Conservation (phyloP, 257 asterid species). For the Echium plantagineum region DNA sequence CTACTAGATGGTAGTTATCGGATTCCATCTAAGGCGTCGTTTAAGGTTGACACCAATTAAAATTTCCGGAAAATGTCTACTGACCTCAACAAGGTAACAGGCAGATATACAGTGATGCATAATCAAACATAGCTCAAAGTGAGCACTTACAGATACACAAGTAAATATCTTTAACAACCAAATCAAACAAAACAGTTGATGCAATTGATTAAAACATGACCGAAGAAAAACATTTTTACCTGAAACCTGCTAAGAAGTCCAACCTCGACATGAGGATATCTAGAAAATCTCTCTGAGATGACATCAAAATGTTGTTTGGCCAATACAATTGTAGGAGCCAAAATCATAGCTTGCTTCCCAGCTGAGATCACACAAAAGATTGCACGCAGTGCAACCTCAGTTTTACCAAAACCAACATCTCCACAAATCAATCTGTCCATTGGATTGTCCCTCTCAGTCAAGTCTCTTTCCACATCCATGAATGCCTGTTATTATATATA, state of each 20-base stretch:
- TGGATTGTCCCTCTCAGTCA: conserved; percentile 82
- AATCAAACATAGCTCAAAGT: too few relatives aligned
- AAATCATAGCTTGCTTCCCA: conserved; percentile 91
- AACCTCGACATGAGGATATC: conserved; percentile 45
- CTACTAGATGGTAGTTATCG: too few relatives aligned
- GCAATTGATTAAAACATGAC: conserved; percentile 1
- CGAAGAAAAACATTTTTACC: conserved; percentile 30
- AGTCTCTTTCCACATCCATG: conserved; percentile 81
- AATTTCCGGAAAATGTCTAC: too few relatives aligned
- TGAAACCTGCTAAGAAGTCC: conserved; percentile 96
- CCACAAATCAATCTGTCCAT: conserved; percentile 98
- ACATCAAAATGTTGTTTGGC: conserved; percentile 96
- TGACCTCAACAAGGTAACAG: too few relatives aligned
- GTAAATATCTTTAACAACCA: too few relatives aligned
- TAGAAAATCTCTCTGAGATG: conserved; percentile 71
- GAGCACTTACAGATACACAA: too few relatives aligned
- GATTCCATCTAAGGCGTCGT: too few relatives aligned
- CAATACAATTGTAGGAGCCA: conserved; percentile 88
- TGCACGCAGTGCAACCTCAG: conserved; percentile 97
- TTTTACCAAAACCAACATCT: conserved; percentile 97
- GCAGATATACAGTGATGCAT: too few relatives aligned
- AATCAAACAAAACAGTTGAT: background rate
- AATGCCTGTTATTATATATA: conserved; percentile 62
- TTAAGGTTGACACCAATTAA: too few relatives aligned
- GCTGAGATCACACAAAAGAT: conserved; percentile 82